Conservation (phyloP, 164 flowering plant genomes). For the Chimonanthus salicifolius region DNA sequence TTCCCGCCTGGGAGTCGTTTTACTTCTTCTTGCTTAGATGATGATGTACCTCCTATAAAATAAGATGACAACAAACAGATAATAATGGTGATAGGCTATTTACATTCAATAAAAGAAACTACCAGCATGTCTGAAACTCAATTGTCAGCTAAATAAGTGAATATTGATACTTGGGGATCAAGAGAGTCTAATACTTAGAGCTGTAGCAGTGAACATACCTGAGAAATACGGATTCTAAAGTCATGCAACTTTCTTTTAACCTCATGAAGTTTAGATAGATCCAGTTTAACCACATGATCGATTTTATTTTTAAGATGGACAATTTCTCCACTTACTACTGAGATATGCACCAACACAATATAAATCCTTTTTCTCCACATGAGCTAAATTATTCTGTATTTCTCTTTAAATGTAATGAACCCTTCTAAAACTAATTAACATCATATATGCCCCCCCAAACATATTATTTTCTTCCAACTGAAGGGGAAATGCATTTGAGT, state of each 20-base stretch:
- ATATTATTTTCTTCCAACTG: no score
- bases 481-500: no score
- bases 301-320: no score
- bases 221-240: neutral
- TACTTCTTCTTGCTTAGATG: constrained; percentile 75
- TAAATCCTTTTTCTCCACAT: neutral
- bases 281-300: neutral
- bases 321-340: no score
- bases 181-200: neutral
- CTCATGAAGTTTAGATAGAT: neutral
- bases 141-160: neutral
- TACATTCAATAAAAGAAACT: neutral
- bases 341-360: neutral
- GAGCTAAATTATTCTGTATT: neutral
- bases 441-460: no score
- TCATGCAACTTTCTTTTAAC: neutral
- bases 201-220: neutral
- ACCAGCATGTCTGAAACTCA: neutral
- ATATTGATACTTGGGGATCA: neutral
- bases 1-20: constrained; percentile 98
- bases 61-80: neutral
- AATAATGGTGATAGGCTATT: neutral
- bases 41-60: constrained; percentile 42
- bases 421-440: neutral
- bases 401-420: neutral